Conservation (phyloP, 176 grass and related monocot species). For the Musa acuminata region DNA sequence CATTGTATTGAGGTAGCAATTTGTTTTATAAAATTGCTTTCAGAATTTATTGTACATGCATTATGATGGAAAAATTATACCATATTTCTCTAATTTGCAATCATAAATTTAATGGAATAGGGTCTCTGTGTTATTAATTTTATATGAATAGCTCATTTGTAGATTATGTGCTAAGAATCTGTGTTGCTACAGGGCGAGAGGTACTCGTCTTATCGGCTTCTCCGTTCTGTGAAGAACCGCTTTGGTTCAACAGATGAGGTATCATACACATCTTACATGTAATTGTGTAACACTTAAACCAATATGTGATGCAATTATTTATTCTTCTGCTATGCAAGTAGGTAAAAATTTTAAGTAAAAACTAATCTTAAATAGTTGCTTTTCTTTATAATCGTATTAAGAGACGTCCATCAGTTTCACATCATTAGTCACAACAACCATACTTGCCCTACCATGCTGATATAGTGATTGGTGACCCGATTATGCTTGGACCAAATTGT, state of each 20-base stretch:
- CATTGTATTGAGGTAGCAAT: no score
- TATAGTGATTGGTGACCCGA: no score
- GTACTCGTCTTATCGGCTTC: conserved; percentile 57
- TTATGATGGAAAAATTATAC: no score
- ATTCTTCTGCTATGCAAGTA: not conserved
- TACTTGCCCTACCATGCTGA: no score
- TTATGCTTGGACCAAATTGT: no score
- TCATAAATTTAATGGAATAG: no score
- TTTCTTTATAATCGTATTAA: not conserved
- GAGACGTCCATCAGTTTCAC: not conserved
- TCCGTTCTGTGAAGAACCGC: conserved; percentile 87
- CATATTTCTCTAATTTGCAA: no score
- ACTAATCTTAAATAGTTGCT: not conserved
- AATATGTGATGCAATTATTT: not conserved
- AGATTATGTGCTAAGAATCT: not conserved
- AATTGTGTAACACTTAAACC: not conserved
- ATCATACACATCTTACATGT: not conserved
- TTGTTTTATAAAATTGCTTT: no score
- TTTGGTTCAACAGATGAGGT: conserved; percentile 95
- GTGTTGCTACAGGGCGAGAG: conserved; percentile 61
- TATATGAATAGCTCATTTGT: conserved; percentile 4
- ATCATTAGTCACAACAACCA: no score
- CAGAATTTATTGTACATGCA: no score
- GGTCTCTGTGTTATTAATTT: not conserved
- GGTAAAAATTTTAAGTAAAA: not conserved